These are phyloP conservation scores for Phytophthora brassicae DNA, from an alignment of 352 stramenopile species.

Conservation along the genomic window DNA sequence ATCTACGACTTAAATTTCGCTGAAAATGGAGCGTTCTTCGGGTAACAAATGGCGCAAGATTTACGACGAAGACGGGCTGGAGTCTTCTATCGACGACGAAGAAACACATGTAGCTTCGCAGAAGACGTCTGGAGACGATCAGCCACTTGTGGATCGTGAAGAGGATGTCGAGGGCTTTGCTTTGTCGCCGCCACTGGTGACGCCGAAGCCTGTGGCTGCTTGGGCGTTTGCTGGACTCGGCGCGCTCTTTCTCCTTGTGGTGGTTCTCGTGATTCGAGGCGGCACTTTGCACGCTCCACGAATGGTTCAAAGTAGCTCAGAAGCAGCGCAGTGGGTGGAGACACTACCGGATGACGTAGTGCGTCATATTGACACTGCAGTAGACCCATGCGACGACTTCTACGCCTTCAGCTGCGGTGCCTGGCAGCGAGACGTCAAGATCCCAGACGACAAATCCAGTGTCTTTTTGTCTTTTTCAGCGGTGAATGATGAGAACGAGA, in stretches of 20 bases:
- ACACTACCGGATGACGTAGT: constrained; percentile 40
- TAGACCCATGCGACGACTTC: constrained; percentile 73
- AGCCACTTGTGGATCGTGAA: constrained; percentile 20
- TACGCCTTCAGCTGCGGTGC: constrained; percentile 70
- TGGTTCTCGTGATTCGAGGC: constrained; percentile 42
- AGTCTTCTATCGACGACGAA: constrained; percentile 14
- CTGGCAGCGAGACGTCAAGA: constrained; percentile 45
- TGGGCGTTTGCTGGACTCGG: constrained; percentile 33
- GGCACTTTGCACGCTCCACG: constrained; percentile 31
- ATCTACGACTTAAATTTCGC: constrained; percentile 1
- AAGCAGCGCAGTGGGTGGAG: constrained; percentile 15
- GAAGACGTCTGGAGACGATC: constrained; percentile 13
- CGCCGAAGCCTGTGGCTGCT: constrained; percentile 28
- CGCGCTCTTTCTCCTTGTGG: constrained; percentile 44
- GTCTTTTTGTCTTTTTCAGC: constrained; percentile 42
- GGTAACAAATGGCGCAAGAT: constrained; percentile 28
- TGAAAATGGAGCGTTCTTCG: constrained; percentile 25
- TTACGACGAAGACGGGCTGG: constrained; percentile 18
- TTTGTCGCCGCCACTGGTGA: constrained; percentile 4
- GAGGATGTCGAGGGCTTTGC: constrained; percentile 10
- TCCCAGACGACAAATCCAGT: constrained; percentile 40
- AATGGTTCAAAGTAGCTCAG: constrained; percentile 21
- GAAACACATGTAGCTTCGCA: constrained; percentile 4
- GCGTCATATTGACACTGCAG: constrained; percentile 42
- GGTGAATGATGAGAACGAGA: constrained; percentile 34